Evolutionary conservation across 2,329 filamentous ascomycete species (phyloP), one percentile per base, ranked within the genome.

Genomic region (Mollisiaceae sp.): DNA sequence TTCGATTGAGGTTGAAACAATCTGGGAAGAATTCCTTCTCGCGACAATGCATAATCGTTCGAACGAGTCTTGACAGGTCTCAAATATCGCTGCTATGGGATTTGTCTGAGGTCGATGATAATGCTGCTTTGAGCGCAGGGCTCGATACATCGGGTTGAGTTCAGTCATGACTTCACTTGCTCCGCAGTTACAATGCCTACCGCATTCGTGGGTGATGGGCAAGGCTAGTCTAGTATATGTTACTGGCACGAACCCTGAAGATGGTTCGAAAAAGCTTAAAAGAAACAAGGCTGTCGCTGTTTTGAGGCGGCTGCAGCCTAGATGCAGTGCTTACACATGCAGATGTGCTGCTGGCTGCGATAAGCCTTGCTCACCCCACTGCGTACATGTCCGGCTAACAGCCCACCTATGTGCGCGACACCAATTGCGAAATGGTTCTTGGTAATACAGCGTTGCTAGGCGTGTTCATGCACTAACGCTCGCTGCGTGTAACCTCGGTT

Each of bases 1-100:
- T 8, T 50, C 45, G 22, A 50, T 50, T 15, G 22, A 50, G 6
- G n/a, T 27, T 20, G 45, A 50, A 50, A 50, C 14, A 14, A 9
- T 8, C 20, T 22, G 45, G 6, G n/a, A 24, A 5, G 45, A 50
- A 24, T 50, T 50, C 14, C 45, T 50, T 50, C 45, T 50, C n/a
- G 45, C 45, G 14, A 50, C 45, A 50, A 50, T 50, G 22, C 45
- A 50, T 50, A 50, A 24, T 27, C 45, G 45, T 27, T 50, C 45
- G 24, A 50, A 50, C 14, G 45, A 5, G 8, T 50, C 45, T 50
- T 20, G 45, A 50, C n/a, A 50, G 6, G 45, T 50, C 20, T 50
- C 45, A 14, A 50, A 50, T 50, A 50, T 50, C n/a, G 45, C 45
- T 24, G 45, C n/a, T 24, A 50, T 50, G 22, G 45, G 45, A 27